Percentiles rank a stretch among this genome's conserved stretches.
Evolutionary conservation across 257 asterid genomes (phyloP).

Genomic region (Solanum chiquidenum): DNA sequence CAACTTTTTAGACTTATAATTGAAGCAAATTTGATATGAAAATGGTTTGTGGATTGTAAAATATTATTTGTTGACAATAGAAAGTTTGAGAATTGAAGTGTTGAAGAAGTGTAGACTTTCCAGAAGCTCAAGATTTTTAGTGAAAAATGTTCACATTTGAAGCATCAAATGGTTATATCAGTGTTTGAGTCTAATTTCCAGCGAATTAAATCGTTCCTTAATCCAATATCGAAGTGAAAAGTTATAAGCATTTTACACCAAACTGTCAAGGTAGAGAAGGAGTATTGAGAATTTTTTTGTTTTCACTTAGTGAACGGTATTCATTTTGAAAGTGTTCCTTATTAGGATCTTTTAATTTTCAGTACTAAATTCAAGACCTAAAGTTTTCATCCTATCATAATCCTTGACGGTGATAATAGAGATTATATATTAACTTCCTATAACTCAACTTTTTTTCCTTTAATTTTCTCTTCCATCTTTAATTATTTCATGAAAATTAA

Average conservation of each 20-base stretch:
- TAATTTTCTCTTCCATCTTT: background rate
- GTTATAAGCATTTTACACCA: background rate
- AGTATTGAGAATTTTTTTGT: background rate
- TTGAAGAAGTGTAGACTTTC: background rate
- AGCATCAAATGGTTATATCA: no score
- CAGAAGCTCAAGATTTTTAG: background rate
- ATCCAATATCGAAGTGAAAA: background rate
- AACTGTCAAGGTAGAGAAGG: background rate
- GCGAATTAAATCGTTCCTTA: background rate
- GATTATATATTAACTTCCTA: background rate
- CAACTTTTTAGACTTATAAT: conserved; percentile 24
- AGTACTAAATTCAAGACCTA: background rate
- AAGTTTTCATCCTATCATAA: background rate
- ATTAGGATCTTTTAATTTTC: background rate
- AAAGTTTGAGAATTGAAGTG: conserved; percentile 19
- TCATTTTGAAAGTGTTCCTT: background rate
- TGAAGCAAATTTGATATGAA: conserved; percentile 37
- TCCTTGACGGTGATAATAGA: background rate
- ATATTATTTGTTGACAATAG: conserved; percentile 24
- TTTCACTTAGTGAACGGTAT: background rate
- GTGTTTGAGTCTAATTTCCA: background rate
- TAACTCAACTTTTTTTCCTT: background rate
- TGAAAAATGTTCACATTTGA: background rate
- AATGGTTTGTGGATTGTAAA: conserved; percentile 43
- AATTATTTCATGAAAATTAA: background rate